These are phyloP conservation scores for Tardiomyces blankii DNA, from an alignment of 1,139 yeast genomes.

Conservation along the genomic window DNA sequence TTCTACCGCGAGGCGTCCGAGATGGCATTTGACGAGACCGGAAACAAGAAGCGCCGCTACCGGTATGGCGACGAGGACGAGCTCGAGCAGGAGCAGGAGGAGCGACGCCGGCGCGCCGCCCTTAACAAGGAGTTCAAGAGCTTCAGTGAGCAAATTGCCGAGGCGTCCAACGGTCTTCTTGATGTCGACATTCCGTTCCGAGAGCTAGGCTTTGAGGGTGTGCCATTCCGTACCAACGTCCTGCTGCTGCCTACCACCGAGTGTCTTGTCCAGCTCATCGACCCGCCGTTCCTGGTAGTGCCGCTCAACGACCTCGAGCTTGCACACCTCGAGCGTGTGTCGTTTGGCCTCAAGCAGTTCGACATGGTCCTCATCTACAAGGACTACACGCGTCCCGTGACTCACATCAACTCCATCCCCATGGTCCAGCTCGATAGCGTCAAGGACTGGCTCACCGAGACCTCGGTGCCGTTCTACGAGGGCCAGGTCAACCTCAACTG, in stretches of 20 bases:
- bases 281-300: constrained; percentile 89
- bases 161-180: constrained; percentile 57
- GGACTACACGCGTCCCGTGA: constrained; percentile 78
- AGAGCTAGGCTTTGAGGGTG: constrained; percentile 96
- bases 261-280: constrained; percentile 86
- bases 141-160: constrained; percentile 86
- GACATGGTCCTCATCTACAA: constrained; percentile 92
- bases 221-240: constrained; percentile 89
- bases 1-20: constrained; percentile 96
- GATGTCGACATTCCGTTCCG: constrained; percentile 93
- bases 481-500: constrained; percentile 95
- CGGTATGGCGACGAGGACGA: constrained; percentile 98
- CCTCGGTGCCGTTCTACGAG: constrained; percentile 88
- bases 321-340: constrained; percentile 94
- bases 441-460: constrained; percentile 93
- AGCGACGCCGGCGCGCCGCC: constrained; percentile 80
- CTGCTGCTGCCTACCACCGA: constrained; percentile 96
- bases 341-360: constrained; percentile 91
- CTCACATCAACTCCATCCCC: constrained; percentile 90
- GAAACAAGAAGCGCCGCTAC: constrained; percentile 80
- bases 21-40: constrained; percentile 94
- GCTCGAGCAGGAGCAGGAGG: constrained; percentile 97
- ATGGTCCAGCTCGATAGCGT: constrained; percentile 86
- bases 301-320: constrained; percentile 87
- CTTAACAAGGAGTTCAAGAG: constrained; percentile 85